These are phyloP conservation scores for Artomyces pyxidatus DNA, from an alignment of 768 basidiomycete species.

Conservation along the genomic window DNA sequence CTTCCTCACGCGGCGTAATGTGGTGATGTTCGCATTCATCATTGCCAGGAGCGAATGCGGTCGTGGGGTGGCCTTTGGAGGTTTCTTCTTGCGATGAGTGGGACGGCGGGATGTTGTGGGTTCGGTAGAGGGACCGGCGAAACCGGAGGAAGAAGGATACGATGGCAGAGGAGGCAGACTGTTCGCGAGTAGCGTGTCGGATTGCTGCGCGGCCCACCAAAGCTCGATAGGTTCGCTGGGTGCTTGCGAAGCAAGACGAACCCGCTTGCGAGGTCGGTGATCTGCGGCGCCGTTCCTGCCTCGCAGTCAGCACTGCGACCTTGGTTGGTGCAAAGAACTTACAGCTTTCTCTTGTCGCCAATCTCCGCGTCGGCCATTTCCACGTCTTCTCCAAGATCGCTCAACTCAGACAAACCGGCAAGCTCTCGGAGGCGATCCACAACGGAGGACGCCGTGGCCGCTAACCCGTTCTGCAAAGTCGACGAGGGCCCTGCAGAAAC, in stretches of 20 bases:
- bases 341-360: constrained; percentile 66
- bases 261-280: constrained; percentile 54
- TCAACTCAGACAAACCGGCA: background rate
- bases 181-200: constrained; percentile 13
- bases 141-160: constrained; percentile 17
- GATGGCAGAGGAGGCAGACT: constrained; percentile 16
- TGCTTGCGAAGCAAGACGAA: constrained; percentile 33
- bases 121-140: constrained; percentile 11
- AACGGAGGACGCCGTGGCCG: constrained; percentile 8
- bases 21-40: constrained; percentile 74
- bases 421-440: constrained; percentile 15
- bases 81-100: constrained; percentile 19
- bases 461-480: too few relatives aligned
- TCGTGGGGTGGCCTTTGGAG: constrained; percentile 20
- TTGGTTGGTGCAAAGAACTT: background rate
- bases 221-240: constrained; percentile 10
- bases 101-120: constrained; percentile 17
- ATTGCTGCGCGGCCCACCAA: constrained; percentile 16
- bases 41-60: constrained; percentile 43
- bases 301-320: background rate
- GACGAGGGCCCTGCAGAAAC: constrained; percentile 9
- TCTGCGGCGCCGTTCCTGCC: constrained; percentile 26
- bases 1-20: constrained; percentile 62
- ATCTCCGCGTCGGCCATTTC: constrained; percentile 24
- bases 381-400: constrained; percentile 18